Percentiles rank a stretch among this genome's conserved stretches.
These are phyloP conservation scores for Lactarius akahatsu DNA, from an alignment of 768 basidiomycete species.

Conservation along the genomic window DNA sequence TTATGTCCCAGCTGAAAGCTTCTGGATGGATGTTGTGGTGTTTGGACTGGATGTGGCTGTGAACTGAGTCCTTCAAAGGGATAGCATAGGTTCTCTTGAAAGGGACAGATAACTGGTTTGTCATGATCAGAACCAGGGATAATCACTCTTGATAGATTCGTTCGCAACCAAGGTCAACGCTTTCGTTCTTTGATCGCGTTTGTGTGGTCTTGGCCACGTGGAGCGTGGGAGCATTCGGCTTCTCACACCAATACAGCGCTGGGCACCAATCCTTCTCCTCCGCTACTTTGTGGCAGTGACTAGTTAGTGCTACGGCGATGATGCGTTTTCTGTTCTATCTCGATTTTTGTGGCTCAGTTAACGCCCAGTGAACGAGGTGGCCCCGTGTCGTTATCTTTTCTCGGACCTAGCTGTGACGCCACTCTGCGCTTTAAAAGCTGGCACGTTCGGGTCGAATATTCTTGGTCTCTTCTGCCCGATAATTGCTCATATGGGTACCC, in stretches of 20 bases:
- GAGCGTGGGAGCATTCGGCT: neutral
- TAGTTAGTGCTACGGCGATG: neutral
- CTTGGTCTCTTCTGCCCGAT: neutral
- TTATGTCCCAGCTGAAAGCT: constrained; percentile 77
- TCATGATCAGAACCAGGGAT: constrained; percentile 44
- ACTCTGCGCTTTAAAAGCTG: neutral
- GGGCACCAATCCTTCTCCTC: neutral
- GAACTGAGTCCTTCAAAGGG: constrained; percentile 53
- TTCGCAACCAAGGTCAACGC: neutral
- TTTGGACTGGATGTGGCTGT: constrained; percentile 61
- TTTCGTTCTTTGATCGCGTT: neutral
- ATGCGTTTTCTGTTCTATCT: neutral
- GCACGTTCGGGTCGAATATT: constrained; percentile 5
- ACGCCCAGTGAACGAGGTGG: neutral
- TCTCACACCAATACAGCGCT: neutral
- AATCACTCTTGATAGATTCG: neutral
- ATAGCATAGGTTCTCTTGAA: constrained; percentile 67
- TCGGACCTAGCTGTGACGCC: constrained; percentile 1
- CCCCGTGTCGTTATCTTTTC: constrained; percentile 5
- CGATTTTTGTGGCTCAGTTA: neutral
- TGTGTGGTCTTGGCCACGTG: neutral
- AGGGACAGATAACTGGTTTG: constrained; percentile 74
- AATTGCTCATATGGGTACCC: neutral
- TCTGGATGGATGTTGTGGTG: constrained; percentile 79
- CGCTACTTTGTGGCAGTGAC: neutral